These are phyloP conservation scores for Drechmeria coniospora DNA, from an alignment of 2,329 filamentous ascomycete genomes.

Conservation along the genomic window DNA sequence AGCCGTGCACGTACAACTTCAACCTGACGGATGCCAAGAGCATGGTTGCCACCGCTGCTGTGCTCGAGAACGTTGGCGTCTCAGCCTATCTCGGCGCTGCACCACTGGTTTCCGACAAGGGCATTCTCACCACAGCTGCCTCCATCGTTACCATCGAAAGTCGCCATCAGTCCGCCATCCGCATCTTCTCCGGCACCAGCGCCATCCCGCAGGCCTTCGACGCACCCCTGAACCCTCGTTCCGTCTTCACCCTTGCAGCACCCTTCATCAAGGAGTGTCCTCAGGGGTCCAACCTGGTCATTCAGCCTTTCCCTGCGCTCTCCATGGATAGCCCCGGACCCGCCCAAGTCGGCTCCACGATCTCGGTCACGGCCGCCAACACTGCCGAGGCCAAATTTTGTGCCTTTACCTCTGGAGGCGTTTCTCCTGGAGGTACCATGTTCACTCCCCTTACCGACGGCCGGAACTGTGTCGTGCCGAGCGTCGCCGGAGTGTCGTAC, in stretches of 20 bases:
- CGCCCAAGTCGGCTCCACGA: slow-evolving; percentile 17
- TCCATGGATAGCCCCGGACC: slow-evolving; percentile 32
- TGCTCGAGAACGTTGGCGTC: slow-evolving; percentile 59
- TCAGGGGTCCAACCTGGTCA: slow-evolving; percentile 46
- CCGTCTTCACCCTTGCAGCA: slow-evolving; percentile 59
- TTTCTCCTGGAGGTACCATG: slow-evolving; percentile 38
- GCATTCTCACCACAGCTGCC: slow-evolving; percentile 49
- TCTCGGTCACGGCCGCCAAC: slow-evolving; percentile 29
- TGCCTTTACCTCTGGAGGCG: slow-evolving; percentile 49
- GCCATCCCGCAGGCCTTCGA: slow-evolving; percentile 57
- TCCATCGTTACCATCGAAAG: slow-evolving; percentile 60
- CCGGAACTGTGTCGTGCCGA: slow-evolving; percentile 44
- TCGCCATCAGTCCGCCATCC: slow-evolving; percentile 59
- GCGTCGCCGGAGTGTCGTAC: slow-evolving; percentile 49
- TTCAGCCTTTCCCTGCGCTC: slow-evolving; percentile 43
- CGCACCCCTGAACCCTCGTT: slow-evolving; percentile 49
- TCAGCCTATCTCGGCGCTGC: slow-evolving; percentile 62
- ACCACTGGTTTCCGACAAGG: slow-evolving; percentile 42
- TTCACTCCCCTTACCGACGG: slow-evolving; percentile 40
- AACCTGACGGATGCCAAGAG: slow-evolving; percentile 45
- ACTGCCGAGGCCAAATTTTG: slow-evolving; percentile 36
- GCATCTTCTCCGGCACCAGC: slow-evolving; percentile 38
- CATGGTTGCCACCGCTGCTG: slow-evolving; percentile 54
- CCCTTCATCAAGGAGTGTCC: slow-evolving; percentile 60
- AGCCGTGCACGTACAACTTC: slow-evolving; percentile 60